These are phyloP conservation scores for Termitomyces heimii DNA, from an alignment of 768 basidiomycete species.

Conservation along the genomic window DNA sequence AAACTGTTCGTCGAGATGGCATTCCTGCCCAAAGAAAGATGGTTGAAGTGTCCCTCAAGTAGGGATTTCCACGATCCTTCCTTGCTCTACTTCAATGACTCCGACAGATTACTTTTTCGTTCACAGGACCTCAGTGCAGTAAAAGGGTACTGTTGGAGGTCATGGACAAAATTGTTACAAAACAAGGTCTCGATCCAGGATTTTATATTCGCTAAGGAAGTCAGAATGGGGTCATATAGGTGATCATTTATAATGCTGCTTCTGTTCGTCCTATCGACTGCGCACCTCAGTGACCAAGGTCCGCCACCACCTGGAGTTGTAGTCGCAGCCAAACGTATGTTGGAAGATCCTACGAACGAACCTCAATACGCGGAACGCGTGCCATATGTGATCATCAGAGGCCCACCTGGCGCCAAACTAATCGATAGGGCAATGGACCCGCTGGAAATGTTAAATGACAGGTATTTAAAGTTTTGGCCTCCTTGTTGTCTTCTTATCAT, in stretches of 20 bases:
- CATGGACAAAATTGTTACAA: slow-evolving; percentile 82
- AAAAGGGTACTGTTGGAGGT: slow-evolving; percentile 80
- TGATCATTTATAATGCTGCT: slow-evolving; percentile 19
- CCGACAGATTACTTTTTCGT: slow-evolving; percentile 76
- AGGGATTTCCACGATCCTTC: slow-evolving; percentile 11
- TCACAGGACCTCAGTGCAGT: slow-evolving; percentile 84
- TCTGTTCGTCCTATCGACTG: neutral
- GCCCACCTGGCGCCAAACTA: slow-evolving; percentile 56
- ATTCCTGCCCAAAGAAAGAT: slow-evolving; percentile 90
- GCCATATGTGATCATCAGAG: slow-evolving; percentile 79
- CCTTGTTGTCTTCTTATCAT: neutral
- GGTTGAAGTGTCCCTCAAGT: slow-evolving; percentile 89
- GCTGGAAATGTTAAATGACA: slow-evolving; percentile 56
- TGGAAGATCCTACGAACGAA: slow-evolving; percentile 75
- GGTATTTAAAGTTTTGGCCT: slow-evolving; percentile 32
- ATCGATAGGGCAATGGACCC: slow-evolving; percentile 77
- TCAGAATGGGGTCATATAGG: slow-evolving; percentile 92
- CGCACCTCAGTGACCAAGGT: slow-evolving; percentile 58
- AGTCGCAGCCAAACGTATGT: slow-evolving; percentile 72
- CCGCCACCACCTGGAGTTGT: slow-evolving; percentile 90
- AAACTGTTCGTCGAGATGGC: slow-evolving; percentile 92
- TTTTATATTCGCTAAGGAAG: slow-evolving; percentile 93
- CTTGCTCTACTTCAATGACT: neutral
- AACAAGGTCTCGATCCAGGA: slow-evolving; percentile 83
- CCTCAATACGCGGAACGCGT: slow-evolving; percentile 91